phyloP scores from a whole-genome alignment of 2,329 filamentous ascomycete genomes.

The Colletotrichum lupini region DNA sequence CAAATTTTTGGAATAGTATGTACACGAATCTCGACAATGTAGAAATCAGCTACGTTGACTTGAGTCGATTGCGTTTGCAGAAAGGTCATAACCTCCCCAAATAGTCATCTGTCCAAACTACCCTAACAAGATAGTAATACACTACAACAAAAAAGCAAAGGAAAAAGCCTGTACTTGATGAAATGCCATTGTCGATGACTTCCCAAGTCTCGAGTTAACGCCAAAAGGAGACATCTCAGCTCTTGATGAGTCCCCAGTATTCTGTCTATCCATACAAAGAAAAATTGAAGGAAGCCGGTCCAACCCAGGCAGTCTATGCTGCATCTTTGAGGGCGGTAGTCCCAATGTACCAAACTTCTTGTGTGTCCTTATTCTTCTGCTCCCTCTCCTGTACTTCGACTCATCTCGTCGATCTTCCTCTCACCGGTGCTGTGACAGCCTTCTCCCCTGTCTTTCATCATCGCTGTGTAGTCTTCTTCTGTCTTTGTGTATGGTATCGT shows the following conservation, averaged over 20 bases:
- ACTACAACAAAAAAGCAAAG: slow-evolving; percentile 1
- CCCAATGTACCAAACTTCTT: slow-evolving; percentile 15
- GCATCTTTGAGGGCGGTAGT: slow-evolving; percentile 29
- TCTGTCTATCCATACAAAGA: slow-evolving; percentile 42
- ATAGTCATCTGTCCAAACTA: not conserved
- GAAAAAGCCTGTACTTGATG: not conserved
- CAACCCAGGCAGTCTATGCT: slow-evolving; percentile 8
- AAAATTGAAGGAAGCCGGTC: slow-evolving; percentile 10
- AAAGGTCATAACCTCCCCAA: not conserved
- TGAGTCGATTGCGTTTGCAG: no score
- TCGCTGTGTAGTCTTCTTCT: not conserved
- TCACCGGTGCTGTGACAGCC: not conserved
- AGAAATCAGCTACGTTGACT: not conserved
- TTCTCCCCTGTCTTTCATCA: slow-evolving; percentile 15
- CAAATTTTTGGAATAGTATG: not conserved
- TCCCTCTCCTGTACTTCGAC: slow-evolving; percentile 1
- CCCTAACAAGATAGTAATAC: slow-evolving; percentile 5
- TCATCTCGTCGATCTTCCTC: not conserved
- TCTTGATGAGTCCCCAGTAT: slow-evolving; percentile 60
- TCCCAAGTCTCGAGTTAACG: slow-evolving; percentile 16
- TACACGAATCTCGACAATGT: not conserved
- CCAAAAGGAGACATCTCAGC: slow-evolving; percentile 63
- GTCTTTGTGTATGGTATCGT: slow-evolving; percentile 5
- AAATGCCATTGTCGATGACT: not conserved
- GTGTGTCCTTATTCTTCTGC: not conserved